Base-by-base conservation (phyloP, 164 flowering plant species). In the Vitis rupestris region DNA sequence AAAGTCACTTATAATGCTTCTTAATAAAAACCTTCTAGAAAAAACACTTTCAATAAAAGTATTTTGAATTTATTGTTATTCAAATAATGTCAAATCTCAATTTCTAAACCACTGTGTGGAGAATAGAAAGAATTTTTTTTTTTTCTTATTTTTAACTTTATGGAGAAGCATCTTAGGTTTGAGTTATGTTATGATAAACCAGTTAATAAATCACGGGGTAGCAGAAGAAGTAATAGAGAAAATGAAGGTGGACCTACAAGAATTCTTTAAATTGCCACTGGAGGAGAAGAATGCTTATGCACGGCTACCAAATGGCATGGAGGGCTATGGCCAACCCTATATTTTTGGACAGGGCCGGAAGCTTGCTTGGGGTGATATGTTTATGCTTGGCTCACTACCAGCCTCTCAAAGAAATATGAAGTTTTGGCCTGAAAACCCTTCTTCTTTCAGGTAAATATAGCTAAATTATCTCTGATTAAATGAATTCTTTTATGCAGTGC, bases 241-340 rank as follows among this genome's bases (percentile, higher is more conserved):
- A 16, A 76, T 88, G 84, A 80, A 81, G 82, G 53, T 12, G 1
- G 85, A 66, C 44, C 63, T 61, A 10, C 23, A 70, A 49, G 78
- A 77, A 29, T 88, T 88, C 70, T 87, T 86, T 27, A 65, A 62
- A 56, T 78, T 83, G 59, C 81, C 92, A 67, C 16, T 79, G 10
- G 88, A 84, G 64, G 87, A 86, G 75, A 86, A 81, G 78, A 74
- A 67, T 69, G 76, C 57, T 10, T 80, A 68, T 68, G 69, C 76
- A 10, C 85, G 79, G 78, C 65, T 29, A 19, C 79, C 84, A 10
- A 70, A 79, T 50, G 31, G 4, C 53, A 66, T 83, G 12, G 85
- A 88, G 73, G 91, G 89, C 55, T 85, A 79, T 77, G 89, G 87
- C 3, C 88, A 85, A 68, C 82, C 84, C 9, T 79, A 82, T 62